Evolutionary conservation across 257 asterid genomes (phyloP), one percentile per base, ranked within the genome.

Genomic region (Nicotiana knightiana): DNA sequence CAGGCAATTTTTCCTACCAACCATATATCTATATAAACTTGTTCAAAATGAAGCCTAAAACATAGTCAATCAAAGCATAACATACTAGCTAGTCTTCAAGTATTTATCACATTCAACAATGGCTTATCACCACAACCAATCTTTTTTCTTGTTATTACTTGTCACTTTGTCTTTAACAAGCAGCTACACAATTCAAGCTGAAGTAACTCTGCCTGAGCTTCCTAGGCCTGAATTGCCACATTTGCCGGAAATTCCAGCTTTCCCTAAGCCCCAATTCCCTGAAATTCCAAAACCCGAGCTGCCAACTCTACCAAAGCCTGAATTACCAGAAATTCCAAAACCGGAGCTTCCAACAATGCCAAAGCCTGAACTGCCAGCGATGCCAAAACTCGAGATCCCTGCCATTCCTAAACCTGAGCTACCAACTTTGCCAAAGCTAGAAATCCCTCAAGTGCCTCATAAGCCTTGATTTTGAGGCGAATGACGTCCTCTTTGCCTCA

Each of bases 291-390:
- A 83, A 7, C 78, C 87, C 8, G 65, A 67, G 8, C 4, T 85
- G 10, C 87, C 91, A 12, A 70, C 70, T 7, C 58, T 85, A 63
- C 89, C 87, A 9, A 85, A 85, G 37, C 83, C 80, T 1, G 65
- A 59, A 16, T 8, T 86, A 59, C 89, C 92, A 11, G 65, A 67
- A 3, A 9, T 85, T 30, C 85, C 85, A 16, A 85, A 85, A 35
- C 85, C 78, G 0, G 82, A 85, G 59, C 12, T 87, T 3, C 88
- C 86, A 21, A 58, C 62, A 4, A 0, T 85, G 1, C 83, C 88
- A 32, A 77, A 83, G 32, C 86, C 85, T 2, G 86, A 85, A 70
- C 30, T 0, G 65, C 86, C 88, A 9, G 37, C 26, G 0, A 0
- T 88, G 53, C 85, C 84, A 3, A 85, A 81, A 35, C 84, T 83